A percentile compares a stretch with the other conserved stretches of the same genome.
phyloP scores from a whole-genome alignment of 108 stramenopile genomes.

The Ochromonas danica region DNA sequence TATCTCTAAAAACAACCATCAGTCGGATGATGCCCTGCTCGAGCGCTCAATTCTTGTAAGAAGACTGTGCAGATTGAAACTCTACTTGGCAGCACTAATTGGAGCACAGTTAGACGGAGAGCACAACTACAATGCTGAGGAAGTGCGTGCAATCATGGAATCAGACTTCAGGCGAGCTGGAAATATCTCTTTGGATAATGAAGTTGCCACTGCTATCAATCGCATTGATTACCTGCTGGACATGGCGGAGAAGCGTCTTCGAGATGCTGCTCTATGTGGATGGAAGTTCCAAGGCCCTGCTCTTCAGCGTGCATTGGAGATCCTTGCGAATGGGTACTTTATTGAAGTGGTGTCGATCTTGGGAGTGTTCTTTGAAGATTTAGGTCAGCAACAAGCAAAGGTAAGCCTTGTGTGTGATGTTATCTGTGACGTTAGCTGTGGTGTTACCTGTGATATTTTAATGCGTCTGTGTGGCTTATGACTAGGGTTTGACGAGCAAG shows the following conservation, averaged over 20 bases:
- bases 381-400: not conserved
- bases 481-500: not conserved
- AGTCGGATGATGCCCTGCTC: not conserved
- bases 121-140: not conserved
- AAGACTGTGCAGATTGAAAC: not conserved
- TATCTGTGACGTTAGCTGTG: not conserved
- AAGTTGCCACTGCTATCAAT: slow-evolving; percentile 8
- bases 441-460: not conserved
- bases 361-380: slow-evolving; percentile 22
- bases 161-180: not conserved
- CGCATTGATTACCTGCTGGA: slow-evolving; percentile 19
- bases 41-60: not conserved
- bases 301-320: not conserved
- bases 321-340: slow-evolving; percentile 6
- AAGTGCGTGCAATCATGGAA: not conserved
- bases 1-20: not conserved
- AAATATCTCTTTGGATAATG: not conserved
- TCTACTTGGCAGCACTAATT: slow-evolving; percentile 18
- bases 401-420: not conserved
- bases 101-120: not conserved
- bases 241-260: slow-evolving; percentile 1
- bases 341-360: not conserved
- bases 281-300: not conserved
- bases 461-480: not conserved
- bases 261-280: slow-evolving; percentile 19